Evolutionary conservation across 257 asterid genomes (phyloP).

Genomic region (Leonotis leonurus): DNA sequence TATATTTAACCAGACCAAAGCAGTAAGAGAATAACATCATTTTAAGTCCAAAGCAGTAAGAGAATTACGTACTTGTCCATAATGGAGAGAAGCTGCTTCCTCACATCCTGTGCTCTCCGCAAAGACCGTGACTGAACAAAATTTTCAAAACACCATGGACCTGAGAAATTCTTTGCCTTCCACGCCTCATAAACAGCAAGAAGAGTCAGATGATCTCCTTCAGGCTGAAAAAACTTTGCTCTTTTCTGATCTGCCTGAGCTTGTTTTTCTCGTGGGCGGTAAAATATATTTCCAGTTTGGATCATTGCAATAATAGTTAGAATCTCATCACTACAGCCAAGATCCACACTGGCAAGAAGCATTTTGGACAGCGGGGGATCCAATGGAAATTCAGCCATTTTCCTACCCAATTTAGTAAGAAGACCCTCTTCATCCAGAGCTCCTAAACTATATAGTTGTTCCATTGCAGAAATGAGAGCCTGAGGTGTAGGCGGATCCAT

Average conservation of each 20-base stretch:
- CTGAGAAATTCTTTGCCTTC: slow-evolving; percentile 87
- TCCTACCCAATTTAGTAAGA: slow-evolving; percentile 84
- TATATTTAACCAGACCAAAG: no score
- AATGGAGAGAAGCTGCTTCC: slow-evolving; percentile 80
- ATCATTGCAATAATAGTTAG: slow-evolving; percentile 89
- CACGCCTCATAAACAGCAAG: slow-evolving; percentile 96
- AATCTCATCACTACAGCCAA: slow-evolving; percentile 90
- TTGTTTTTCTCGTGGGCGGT: slow-evolving; percentile 92
- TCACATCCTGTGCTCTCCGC: slow-evolving; percentile 87
- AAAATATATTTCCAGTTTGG: slow-evolving; percentile 85
- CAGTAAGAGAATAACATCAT: no score
- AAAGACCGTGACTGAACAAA: slow-evolving; percentile 81
- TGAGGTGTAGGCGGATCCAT: slow-evolving; percentile 97
- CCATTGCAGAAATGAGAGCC: slow-evolving; percentile 95
- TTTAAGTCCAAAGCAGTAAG: no score
- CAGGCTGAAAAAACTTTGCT: slow-evolving; percentile 89
- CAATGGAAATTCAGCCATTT: slow-evolving; percentile 96
- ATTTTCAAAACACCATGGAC: slow-evolving; percentile 93
- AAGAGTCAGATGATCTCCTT: slow-evolving; percentile 85
- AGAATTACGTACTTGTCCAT: slow-evolving; percentile 67
- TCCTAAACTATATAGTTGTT: slow-evolving; percentile 84
- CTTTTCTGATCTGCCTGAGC: slow-evolving; percentile 92
- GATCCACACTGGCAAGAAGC: slow-evolving; percentile 93
- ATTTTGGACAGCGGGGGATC: slow-evolving; percentile 89
- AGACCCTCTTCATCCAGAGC: slow-evolving; percentile 94